phyloP scores from a whole-genome alignment of 345 rosid genomes.

The Lepidium africanum region DNA sequence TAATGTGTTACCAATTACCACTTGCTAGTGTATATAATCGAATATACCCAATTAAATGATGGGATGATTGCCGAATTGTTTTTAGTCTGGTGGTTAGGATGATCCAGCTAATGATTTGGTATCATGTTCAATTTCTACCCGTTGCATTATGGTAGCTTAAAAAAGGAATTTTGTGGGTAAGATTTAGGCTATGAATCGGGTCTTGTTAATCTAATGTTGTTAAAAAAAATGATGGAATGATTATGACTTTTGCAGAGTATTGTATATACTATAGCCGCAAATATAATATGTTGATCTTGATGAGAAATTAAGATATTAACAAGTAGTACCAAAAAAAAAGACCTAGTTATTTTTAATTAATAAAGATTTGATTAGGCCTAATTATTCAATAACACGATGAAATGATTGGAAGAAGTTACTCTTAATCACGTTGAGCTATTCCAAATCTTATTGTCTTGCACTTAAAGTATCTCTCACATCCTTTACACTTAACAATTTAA shows the following conservation, averaged over 20 bases:
- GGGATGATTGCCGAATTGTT: too few relatives aligned
- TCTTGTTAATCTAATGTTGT: too few relatives aligned
- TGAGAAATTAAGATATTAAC: not conserved
- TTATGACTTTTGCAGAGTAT: not conserved
- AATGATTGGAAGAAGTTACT: conserved; percentile 31
- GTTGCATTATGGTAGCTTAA: too few relatives aligned
- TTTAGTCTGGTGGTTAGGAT: too few relatives aligned
- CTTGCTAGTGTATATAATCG: not conserved
- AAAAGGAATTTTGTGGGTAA: too few relatives aligned
- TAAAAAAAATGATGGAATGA: not conserved
- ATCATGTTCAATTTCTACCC: too few relatives aligned
- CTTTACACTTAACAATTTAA: conserved; percentile 8
- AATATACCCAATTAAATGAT: not conserved
- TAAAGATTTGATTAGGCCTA: conserved; percentile 12
- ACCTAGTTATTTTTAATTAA: not conserved
- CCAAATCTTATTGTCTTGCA: conserved; percentile 25
- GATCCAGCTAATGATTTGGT: too few relatives aligned
- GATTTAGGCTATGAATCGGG: too few relatives aligned
- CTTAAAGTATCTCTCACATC: conserved; percentile 34
- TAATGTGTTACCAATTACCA: conserved; percentile 19
- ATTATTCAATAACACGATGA: conserved; percentile 27
- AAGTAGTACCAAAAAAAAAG: not conserved
- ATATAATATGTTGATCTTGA: not conserved
- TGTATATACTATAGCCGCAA: not conserved
- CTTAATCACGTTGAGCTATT: conserved; percentile 31